Percentiles rank a stretch among this genome's conserved stretches.
phyloP scores from a whole-genome alignment of 2,329 filamentous ascomycete species.

The Elsinoe ampelina region DNA sequence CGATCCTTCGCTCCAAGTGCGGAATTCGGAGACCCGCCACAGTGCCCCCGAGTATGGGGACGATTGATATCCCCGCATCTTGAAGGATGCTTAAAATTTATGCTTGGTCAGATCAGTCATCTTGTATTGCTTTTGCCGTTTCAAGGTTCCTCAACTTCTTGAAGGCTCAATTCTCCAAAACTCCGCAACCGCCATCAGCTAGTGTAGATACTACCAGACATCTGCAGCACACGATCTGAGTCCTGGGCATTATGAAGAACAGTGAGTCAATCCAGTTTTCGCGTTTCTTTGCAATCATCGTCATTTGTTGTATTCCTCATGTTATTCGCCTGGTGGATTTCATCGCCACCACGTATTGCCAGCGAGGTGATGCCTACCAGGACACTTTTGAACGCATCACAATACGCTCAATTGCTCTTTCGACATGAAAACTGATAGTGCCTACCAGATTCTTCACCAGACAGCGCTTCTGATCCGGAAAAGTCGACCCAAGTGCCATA shows the following conservation, averaged over 20 bases:
- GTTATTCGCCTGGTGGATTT: too few species aligned
- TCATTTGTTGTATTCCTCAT: too few species aligned
- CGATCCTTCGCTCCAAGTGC: not conserved
- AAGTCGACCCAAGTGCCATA: not conserved
- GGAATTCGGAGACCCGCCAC: not conserved
- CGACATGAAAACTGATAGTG: not conserved
- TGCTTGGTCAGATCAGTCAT: slow-evolving; percentile 6
- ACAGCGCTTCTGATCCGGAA: slow-evolving; percentile 11
- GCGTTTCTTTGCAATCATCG: too few species aligned
- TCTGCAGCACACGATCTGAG: too few species aligned
- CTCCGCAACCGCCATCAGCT: not conserved
- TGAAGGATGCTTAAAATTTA: slow-evolving; percentile 3
- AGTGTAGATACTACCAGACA: too few species aligned
- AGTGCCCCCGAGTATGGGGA: not conserved
- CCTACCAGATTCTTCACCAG: slow-evolving; percentile 1
- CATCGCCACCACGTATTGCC: too few species aligned
- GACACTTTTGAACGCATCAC: too few species aligned
- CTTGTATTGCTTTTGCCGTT: not conserved
- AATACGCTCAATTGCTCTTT: not conserved
- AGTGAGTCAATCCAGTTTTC: too few species aligned
- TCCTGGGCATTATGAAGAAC: too few species aligned
- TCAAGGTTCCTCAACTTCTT: not conserved
- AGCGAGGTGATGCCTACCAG: too few species aligned
- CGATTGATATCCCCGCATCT: slow-evolving; percentile 1
- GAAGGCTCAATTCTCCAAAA: not conserved